Evolutionary conservation across 2,329 filamentous ascomycete species (phyloP), one percentile per base, ranked within the genome.

Genomic region (Alternaria viburni): DNA sequence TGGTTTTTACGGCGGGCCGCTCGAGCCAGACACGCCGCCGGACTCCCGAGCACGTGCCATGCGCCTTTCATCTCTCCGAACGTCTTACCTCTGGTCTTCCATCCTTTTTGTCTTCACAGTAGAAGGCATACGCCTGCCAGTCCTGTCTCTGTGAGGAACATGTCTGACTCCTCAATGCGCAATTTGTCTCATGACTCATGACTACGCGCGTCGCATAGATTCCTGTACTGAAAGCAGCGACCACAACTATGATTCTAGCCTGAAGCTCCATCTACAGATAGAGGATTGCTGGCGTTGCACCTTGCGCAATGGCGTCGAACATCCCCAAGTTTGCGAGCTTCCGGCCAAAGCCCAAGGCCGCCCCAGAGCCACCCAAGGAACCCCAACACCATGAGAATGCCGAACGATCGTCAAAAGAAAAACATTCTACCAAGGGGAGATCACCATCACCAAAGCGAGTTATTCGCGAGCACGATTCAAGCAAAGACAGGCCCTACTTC

Each of bases 271-370:
- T 19, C 17, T 6, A 30, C 12, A 13, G 43, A 19, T 43, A 17
- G 23, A 36, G 10, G 15, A 54, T 21, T 30, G 32, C 21, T 26
- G 21, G 30, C 25, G 21, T 23, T 15, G 17, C 17, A 13, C 28
- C 23, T 43, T 41, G 6, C 23, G 7, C 47, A 26, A 79, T 77
- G 74, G 66, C 65, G 52, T 63, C 75, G 7, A 70, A 71, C 44
- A 83, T 91, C 21, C 91, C 92, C 10, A 93, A 89, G 71, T 94
- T 95, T 74, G 84, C 88, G 19, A 94, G 91, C 66, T 95, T 94
- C 82, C 90, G 86, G 69, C 87, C 86, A 64, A 86, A 85, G 62
- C 68, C 73, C 11, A 76, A 74, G 59, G 41, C 54, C 5, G 58
- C 61, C 6, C 47, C 61, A 4, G 62, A 67, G 19, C 60, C 58